phyloP scores from a whole-genome alignment of 1,284 basidiomycete genomes.

The Chiua sp. region DNA sequence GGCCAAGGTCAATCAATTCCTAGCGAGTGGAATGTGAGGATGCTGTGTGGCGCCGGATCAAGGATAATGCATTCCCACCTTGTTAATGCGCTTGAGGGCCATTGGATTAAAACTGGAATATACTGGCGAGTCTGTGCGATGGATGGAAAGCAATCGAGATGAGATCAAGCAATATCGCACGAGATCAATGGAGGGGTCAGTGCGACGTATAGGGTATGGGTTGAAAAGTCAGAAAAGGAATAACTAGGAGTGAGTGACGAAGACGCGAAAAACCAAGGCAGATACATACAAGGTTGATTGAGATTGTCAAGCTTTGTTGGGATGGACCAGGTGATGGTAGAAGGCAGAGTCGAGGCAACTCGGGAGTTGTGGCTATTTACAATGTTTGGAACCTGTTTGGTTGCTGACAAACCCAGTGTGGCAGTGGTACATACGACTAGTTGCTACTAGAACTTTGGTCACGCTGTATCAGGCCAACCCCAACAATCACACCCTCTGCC shows the following conservation, averaged over 20 bases:
- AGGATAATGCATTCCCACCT: slow-evolving; percentile 59
- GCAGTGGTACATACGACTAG: slow-evolving; percentile 14
- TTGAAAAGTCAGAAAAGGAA: background rate
- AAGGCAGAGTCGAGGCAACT: slow-evolving; percentile 44
- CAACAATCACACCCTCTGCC: slow-evolving; percentile 75
- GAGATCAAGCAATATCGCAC: slow-evolving; percentile 46
- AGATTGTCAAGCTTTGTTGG: slow-evolving; percentile 13
- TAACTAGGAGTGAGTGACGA: background rate
- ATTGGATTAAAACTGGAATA: slow-evolving; percentile 51
- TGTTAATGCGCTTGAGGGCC: slow-evolving; percentile 99
- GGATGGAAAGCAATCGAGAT: slow-evolving; percentile 19
- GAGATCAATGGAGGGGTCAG: slow-evolving; percentile 40
- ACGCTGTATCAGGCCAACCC: slow-evolving; percentile 74
- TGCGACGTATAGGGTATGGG: background rate
- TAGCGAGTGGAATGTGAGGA: slow-evolving; percentile 39
- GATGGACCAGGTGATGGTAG: slow-evolving; percentile 51
- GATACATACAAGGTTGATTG: slow-evolving; percentile 32
- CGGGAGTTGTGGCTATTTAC: slow-evolving; percentile 46
- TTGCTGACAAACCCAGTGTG: slow-evolving; percentile 38
- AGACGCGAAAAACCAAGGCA: background rate
- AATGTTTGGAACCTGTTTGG: slow-evolving; percentile 52
- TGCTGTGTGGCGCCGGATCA: slow-evolving; percentile 18
- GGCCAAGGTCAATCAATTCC: slow-evolving; percentile 98
- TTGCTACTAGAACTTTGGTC: slow-evolving; percentile 37
- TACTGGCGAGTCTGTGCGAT: slow-evolving; percentile 35